Conservation (phyloP, 371 early-diverging fungal genomes). For the Mucor irregularis region DNA sequence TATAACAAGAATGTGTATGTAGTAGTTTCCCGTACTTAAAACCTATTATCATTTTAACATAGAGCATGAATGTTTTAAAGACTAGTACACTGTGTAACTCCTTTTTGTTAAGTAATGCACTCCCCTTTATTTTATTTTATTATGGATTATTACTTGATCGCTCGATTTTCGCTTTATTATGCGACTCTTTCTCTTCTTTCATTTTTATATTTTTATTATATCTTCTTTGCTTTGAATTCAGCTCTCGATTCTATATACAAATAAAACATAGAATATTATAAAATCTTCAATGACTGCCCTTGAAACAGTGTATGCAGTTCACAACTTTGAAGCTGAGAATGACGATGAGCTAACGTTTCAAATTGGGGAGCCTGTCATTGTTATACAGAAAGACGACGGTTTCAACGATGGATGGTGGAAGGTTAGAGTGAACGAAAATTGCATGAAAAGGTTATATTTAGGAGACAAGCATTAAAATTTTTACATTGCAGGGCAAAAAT, state of each 20-base stretch:
- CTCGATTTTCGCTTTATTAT: no score
- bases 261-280: neutral
- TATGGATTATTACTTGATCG: no score
- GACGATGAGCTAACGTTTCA: constrained; percentile 77
- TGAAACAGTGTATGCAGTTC: constrained; percentile 67
- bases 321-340: constrained; percentile 70
- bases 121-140: no score
- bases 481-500: constrained; percentile 38
- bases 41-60: neutral
- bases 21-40: no score
- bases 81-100: no score
- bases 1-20: no score
- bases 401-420: constrained; percentile 90
- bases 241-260: neutral
- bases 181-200: no score
- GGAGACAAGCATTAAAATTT: neutral
- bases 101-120: no score
- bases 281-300: constrained; percentile 29
- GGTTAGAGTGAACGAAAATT: constrained; percentile 63
- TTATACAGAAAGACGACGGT: constrained; percentile 77
- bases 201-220: no score
- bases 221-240: neutral
- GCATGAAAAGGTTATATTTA: constrained; percentile 62
- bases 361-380: constrained; percentile 70
- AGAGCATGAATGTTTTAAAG: neutral